Base-by-base conservation (phyloP, 345 rosid species). In the Rubroshorea leprosula region DNA sequence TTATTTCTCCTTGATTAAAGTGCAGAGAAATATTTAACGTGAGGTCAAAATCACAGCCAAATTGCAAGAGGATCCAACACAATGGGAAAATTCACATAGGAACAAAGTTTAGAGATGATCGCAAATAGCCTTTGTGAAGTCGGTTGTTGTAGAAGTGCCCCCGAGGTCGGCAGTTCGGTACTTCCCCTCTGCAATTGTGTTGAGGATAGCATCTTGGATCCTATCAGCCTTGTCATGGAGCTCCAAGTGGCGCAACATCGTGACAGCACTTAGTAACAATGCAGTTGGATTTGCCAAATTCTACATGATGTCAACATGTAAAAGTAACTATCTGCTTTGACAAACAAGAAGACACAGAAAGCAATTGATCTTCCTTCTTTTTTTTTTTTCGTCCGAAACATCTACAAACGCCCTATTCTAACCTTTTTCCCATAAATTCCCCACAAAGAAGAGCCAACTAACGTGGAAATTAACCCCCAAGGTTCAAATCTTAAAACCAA, bases 231-330 rank as follows among this genome's bases (percentile, higher is more conserved):
- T 84, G n/a, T 84, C 83, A 52, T 80, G 74, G 52, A 87, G 74
- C 64, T 85, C 78, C 67, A 94, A 67, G 71, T 94, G 99, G 50
- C 81, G 92, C 55, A 94, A 79, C 97, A 90, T 90, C 54, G 87
- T 50, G 55, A 94, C 92, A 47, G 86, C 56, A 68, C 97, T 90
- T 69, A 90, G 58, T 47, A 90, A 74, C 73, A 90, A 68, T n/a
- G 99, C 99, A 5, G 99, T 94, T 51, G 99, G 97, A 68, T 94
- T 94, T 5, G 99, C 97, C 83, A 90, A 9, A 70, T 94, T 83
- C 99, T 86, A 46, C 49, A 57, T 2, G 25, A 24, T 10, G 41
- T 58, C 41, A 66, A 48, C 13, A 35, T 1, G 12, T 13, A 35
- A 8, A 35, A 3, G 41, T 35, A 35, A 35, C 41, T 35, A 35